Evolutionary conservation across 2,329 filamentous ascomycete species (phyloP).

Genomic region (Pseudopithomyces maydicus): DNA sequence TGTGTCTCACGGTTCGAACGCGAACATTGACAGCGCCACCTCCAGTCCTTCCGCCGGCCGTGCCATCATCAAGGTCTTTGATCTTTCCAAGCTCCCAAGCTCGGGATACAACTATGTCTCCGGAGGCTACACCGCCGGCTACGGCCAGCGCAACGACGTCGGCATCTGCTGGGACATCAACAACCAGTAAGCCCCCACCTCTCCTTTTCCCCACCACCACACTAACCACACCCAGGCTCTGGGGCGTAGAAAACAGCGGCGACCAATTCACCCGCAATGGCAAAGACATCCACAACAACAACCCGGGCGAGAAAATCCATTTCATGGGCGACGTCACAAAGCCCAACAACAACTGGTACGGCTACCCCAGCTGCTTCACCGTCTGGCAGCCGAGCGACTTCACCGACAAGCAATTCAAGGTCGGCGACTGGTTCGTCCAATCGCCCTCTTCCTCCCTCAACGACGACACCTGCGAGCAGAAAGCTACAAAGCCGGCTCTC

Average conservation of each 20-base stretch:
- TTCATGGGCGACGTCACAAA: constrained; percentile 62
- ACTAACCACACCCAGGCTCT: constrained; percentile 30
- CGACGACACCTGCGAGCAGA: constrained; percentile 51
- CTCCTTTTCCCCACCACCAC: constrained; percentile 19
- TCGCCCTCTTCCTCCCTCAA: constrained; percentile 48
- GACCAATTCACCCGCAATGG: constrained; percentile 65
- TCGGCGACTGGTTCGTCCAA: constrained; percentile 46
- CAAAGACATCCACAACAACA: constrained; percentile 68
- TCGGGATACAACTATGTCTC: constrained; percentile 56
- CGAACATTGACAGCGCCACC: constrained; percentile 65
- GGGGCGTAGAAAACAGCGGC: constrained; percentile 70
- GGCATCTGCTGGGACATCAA: constrained; percentile 56
- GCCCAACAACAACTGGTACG: constrained; percentile 62
- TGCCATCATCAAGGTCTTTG: constrained; percentile 68
- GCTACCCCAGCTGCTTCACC: constrained; percentile 72
- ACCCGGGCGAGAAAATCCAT: constrained; percentile 76
- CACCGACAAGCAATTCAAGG: constrained; percentile 56
- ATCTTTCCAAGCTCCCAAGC: constrained; percentile 49
- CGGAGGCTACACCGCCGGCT: constrained; percentile 58
- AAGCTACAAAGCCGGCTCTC: constrained; percentile 53
- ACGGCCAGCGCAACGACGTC: constrained; percentile 74
- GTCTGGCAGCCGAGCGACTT: constrained; percentile 63
- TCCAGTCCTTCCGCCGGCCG: constrained; percentile 58
- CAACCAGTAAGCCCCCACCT: constrained; percentile 56
- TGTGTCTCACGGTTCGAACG: constrained; percentile 67